phyloP scores from a whole-genome alignment of 257 asterid genomes.

The Cinchona pubescens region DNA sequence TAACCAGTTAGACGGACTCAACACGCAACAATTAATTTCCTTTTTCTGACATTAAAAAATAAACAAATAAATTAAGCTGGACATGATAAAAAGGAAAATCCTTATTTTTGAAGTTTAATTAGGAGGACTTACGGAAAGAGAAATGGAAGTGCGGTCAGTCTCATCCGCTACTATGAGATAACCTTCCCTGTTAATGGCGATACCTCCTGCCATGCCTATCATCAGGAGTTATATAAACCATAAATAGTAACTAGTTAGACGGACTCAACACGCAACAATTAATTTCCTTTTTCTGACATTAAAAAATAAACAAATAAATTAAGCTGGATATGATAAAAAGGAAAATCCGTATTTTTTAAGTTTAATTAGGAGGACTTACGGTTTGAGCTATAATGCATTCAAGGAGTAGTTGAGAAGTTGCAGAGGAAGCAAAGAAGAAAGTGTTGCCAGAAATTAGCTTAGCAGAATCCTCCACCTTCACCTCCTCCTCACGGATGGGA shows the following conservation, averaged over 20 bases:
- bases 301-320: neutral
- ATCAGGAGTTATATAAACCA: neutral
- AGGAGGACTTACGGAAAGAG: constrained; percentile 55
- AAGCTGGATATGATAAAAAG: neutral
- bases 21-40: no score
- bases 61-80: neutral
- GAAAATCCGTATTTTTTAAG: neutral
- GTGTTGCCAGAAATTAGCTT: constrained; percentile 84
- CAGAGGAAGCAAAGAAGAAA: constrained; percentile 87
- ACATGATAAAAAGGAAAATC: neutral
- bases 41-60: neutral
- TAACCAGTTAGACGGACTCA: neutral
- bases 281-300: neutral
- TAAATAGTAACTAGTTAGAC: neutral
- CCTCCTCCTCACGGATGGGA: constrained; percentile 44
- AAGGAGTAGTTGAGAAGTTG: constrained; percentile 94
- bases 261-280: no score
- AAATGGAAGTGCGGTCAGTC: no score
- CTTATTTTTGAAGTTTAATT: no score
- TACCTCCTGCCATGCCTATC: constrained; percentile 52
- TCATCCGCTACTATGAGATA: constrained; percentile 97
- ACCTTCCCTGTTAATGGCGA: constrained; percentile 93
- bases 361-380: constrained; percentile 34
- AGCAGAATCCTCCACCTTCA: constrained; percentile 47
- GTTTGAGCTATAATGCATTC: constrained; percentile 98